phyloP scores from a whole-genome alignment of 1,284 basidiomycete genomes.

The Ceratobasidium sp. region DNA sequence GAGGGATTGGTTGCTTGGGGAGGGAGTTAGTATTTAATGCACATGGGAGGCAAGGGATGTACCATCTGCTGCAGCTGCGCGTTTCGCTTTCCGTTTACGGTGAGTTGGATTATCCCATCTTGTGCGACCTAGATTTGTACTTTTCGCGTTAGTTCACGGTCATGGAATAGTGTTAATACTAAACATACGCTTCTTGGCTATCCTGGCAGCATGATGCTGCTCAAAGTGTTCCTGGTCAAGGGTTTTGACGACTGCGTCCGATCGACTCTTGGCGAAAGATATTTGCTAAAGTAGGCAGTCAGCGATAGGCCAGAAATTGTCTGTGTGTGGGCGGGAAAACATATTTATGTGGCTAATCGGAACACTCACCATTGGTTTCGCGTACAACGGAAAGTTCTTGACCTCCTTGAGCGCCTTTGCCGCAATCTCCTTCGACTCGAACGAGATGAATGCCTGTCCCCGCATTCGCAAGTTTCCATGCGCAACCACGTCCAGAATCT shows the following conservation, averaged over 20 bases:
- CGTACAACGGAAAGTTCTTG: conserved; percentile 93
- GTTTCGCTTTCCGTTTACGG: conserved; percentile 83
- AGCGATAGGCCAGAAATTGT: conserved; percentile 23
- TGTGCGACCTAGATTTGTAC: conserved; percentile 53
- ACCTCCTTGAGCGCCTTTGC: conserved; percentile 93
- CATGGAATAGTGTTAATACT: conserved; percentile 9
- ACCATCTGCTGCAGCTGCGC: conserved; percentile 79
- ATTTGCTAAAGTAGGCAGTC: conserved; percentile 76
- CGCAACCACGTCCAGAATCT: conserved; percentile 91
- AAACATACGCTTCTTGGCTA: conserved; percentile 84
- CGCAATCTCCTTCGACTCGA: conserved; percentile 83
- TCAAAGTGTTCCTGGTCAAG: conserved; percentile 77
- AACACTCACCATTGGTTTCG: conserved; percentile 88
- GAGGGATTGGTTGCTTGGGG: conserved; percentile 73
- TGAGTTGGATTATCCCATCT: conserved; percentile 90
- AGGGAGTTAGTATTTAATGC: background rate
- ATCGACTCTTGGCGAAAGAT: conserved; percentile 88
- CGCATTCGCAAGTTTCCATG: conserved; percentile 96
- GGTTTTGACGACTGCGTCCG: conserved; percentile 88
- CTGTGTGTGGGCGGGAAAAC: conserved; percentile 6
- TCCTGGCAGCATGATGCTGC: conserved; percentile 78
- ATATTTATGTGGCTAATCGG: conserved; percentile 23
- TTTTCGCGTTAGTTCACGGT: conserved; percentile 13
- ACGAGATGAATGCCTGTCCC: conserved; percentile 97
- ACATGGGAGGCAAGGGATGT: conserved; percentile 51